phyloP scores from a whole-genome alignment of 306 rosid genomes.

The Begonia peltatifolia region DNA sequence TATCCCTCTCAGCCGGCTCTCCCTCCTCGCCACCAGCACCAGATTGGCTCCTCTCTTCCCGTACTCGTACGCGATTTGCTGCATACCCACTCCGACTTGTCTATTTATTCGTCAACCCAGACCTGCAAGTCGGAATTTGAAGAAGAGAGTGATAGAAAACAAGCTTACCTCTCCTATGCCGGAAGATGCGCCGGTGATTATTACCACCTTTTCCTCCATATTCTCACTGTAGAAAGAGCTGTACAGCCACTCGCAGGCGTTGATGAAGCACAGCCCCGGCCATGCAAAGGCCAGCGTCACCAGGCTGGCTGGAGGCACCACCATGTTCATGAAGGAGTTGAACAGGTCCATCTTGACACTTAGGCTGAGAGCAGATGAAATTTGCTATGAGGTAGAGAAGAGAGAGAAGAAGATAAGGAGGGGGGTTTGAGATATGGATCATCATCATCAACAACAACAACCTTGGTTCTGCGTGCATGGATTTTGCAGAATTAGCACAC shows the following conservation, averaged over 20 bases:
- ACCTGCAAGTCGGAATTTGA: too few species aligned
- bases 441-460: too few species aligned
- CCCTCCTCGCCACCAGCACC: slow-evolving; percentile 9
- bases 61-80: slow-evolving; percentile 91
- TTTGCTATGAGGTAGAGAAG: too few species aligned
- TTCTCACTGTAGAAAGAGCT: slow-evolving; percentile 18
- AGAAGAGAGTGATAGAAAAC: neutral
- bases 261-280: slow-evolving; percentile 70
- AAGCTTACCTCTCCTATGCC: slow-evolving; percentile 66
- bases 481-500: too few species aligned
- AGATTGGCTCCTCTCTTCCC: slow-evolving; percentile 60
- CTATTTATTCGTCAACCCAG: neutral
- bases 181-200: slow-evolving; percentile 95
- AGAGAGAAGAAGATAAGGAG: too few species aligned
- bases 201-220: slow-evolving; percentile 63
- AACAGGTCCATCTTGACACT: slow-evolving; percentile 1
- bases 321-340: slow-evolving; percentile 41
- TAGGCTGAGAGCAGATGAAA: too few species aligned
- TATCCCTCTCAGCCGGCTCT: neutral
- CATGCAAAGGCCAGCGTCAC: slow-evolving; percentile 60
- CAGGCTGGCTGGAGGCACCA: slow-evolving; percentile 63
- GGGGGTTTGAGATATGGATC: too few species aligned
- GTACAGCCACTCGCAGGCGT: slow-evolving; percentile 60
- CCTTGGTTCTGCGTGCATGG: too few species aligned
- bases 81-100: slow-evolving; percentile 1